Conservation (phyloP, 2,329 filamentous ascomycete species). For the Microsporum canis region DNA sequence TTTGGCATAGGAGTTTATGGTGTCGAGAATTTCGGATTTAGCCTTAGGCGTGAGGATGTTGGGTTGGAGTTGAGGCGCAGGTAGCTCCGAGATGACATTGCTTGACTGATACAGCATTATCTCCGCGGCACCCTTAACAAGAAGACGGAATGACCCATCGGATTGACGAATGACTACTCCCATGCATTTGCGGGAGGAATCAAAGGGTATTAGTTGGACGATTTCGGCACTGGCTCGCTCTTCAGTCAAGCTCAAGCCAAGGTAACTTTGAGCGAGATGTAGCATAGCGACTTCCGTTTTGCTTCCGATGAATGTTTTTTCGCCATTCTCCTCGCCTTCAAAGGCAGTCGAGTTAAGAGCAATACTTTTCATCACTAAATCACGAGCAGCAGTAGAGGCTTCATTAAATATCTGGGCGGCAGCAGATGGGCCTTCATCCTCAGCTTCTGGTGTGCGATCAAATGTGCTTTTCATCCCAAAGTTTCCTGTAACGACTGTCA, state of each 20-base stretch:
- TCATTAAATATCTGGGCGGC: constrained; percentile 23
- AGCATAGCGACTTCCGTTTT: constrained; percentile 68
- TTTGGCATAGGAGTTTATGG: constrained; percentile 34
- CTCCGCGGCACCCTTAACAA: constrained; percentile 41
- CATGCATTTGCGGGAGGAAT: constrained; percentile 61
- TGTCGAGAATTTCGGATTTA: constrained; percentile 21
- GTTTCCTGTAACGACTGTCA: constrained; percentile 64
- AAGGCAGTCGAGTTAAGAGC: constrained; percentile 57
- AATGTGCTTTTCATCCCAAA: constrained; percentile 50
- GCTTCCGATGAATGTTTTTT: constrained; percentile 56
- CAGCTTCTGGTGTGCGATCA: constrained; percentile 28
- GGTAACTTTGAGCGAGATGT: constrained; percentile 54
- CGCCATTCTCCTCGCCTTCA: constrained; percentile 59
- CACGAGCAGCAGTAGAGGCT: constrained; percentile 24
- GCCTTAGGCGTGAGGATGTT: constrained; percentile 21
- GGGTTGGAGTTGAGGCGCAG: constrained; percentile 17
- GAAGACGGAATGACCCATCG: constrained; percentile 32
- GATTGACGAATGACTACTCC: constrained; percentile 35
- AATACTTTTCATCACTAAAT: constrained; percentile 33
- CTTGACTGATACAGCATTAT: constrained; percentile 32
- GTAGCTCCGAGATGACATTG: constrained; percentile 23
- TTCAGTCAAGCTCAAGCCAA: constrained; percentile 56
- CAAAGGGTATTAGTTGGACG: constrained; percentile 61
- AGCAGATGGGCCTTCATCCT: constrained; percentile 14
- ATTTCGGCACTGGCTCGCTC: constrained; percentile 51